Evolutionary conservation across 2,329 filamentous ascomycete species (phyloP), one percentile per base, ranked within the genome.

Genomic region (Conoideocrella luteorostrata): DNA sequence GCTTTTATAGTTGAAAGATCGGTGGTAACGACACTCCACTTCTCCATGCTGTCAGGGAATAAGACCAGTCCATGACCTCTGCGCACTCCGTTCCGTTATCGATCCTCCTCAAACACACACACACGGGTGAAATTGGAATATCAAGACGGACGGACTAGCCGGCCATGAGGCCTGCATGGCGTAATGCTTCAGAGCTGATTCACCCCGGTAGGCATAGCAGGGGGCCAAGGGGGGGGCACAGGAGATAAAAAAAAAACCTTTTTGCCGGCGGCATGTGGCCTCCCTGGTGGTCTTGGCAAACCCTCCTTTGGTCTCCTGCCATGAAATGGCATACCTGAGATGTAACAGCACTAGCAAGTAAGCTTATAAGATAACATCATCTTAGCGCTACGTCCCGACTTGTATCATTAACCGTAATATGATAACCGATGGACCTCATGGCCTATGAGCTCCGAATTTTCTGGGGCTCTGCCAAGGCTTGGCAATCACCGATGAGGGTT

Each of bases 371-470:
- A 40, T 17, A 33, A 26, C 22, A n/a, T n/a, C 22, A 21, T 21
- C 33, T 23, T 33, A n/a, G 29, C 17, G n/a, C 17, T 5, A 9
- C 12, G 18, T 26, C 26, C 15, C n/a, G 15, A 22, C n/a, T 39
- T 12, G 29, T 9, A 17, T 20, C 10, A 12, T 9, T 34, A n/a
- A 20, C 39, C 12, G 21, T 29, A n/a, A 4, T 5, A 4, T 9
- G 39, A 24, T 15, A 35, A 21, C 30, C 17, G 23, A 43, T 32
- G 17, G 15, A 20, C 12, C 11, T 22, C 30, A 37, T 46, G 40
- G 26, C 44, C 44, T 46, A 9, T 39, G 34, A 35, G 17, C 44
- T 43, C 44, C 44, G 44, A 46, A 26, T 28, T 34, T 23, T 36
- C 36, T 32, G 36, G 17, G 24, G 13, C 23, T 21, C 17, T 30